Evolutionary conservation across 2,329 filamentous ascomycete species (phyloP), one percentile per base, ranked within the genome.

Genomic region (Aspergillus phoenicis): DNA sequence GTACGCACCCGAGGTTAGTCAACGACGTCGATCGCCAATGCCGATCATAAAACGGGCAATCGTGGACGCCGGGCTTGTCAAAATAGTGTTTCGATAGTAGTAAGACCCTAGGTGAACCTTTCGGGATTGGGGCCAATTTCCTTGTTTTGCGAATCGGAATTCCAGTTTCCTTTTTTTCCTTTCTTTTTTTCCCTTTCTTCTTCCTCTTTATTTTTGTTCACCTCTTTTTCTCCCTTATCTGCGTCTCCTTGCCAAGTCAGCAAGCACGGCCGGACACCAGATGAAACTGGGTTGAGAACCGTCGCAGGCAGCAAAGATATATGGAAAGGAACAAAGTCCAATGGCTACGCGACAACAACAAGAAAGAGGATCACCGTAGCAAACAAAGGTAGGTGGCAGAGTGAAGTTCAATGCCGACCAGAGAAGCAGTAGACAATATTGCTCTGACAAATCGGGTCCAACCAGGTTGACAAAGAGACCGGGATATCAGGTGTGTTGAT

Each of bases 1-100:
- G 59, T 63, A 58, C 64, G 62, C 60, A 66, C 62, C 62, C 60
- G 63, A 60, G 60, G 54, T 58, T 64, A 52, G 59, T 58, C 53
- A 62, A 62, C 49, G 43, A 49, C 28, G 60, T 54, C 57, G 64
- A 67, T 64, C 64, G 62, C 61, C 54, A 57, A 56, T 60, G 63
- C 57, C 58, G 63, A 65, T 67, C 66, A 59, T 52, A 24, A 24
- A 61, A 59, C 36, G 49, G 59, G 52, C 45, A 62, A 59, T 51
- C 36, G 47, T 55, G 17, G 49, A 56, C 28, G 49, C 41, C 39
- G 30, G 47, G 45, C 36, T 54, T 30, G 52, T 59, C 56, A 43
- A 41, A 45, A 59, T 58, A 53, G 53, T 59, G 45, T 45, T 58
- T 64, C 56, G 52, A 61, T 64, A 57, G 62, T 59, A 43, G 49